Conservation (phyloP, 2,329 filamentous ascomycete genomes). For the Penicillium sclerotigenum region DNA sequence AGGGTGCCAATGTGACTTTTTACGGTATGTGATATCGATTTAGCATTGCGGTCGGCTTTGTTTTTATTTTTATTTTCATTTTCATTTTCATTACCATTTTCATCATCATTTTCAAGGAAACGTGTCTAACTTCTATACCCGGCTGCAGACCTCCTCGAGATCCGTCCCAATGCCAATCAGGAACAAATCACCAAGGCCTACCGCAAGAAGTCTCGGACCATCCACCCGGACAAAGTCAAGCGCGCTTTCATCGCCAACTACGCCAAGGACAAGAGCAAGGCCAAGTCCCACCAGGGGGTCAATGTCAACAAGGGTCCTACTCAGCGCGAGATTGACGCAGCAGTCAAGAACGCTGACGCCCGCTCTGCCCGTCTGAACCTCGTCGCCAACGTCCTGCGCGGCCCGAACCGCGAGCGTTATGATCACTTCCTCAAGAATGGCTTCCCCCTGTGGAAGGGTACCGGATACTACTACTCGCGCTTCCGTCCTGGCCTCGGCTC, state of each 20-base stretch:
- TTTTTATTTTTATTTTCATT: background rate
- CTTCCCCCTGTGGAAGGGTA: conserved; percentile 95
- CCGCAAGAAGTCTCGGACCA: conserved; percentile 74
- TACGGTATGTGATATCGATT: conserved; percentile 55
- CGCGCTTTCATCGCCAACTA: conserved; percentile 73
- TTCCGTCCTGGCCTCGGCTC: conserved; percentile 88
- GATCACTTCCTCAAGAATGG: conserved; percentile 91
- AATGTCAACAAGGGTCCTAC: conserved; percentile 69
- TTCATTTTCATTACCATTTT: background rate
- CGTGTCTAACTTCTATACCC: conserved; percentile 1
- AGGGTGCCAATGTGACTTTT: conserved; percentile 79
- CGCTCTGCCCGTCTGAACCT: conserved; percentile 80
- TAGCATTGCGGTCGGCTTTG: background rate
- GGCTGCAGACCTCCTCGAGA: conserved; percentile 69
- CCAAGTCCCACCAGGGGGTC: conserved; percentile 58
- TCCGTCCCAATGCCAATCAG: conserved; percentile 68
- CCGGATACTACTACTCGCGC: conserved; percentile 95
- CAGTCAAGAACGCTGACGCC: conserved; percentile 76
- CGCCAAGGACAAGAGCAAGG: conserved; percentile 51
- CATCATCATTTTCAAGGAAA: background rate
- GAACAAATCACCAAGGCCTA: conserved; percentile 94
- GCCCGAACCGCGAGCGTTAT: conserved; percentile 77
- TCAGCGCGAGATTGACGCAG: conserved; percentile 70
- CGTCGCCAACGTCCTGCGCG: conserved; percentile 80
- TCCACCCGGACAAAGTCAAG: conserved; percentile 96